A percentile compares a stretch with the other conserved stretches of the same genome.
Conservation (phyloP, 2,329 filamentous ascomycete genomes). For the Colletotrichum higginsianum region DNA sequence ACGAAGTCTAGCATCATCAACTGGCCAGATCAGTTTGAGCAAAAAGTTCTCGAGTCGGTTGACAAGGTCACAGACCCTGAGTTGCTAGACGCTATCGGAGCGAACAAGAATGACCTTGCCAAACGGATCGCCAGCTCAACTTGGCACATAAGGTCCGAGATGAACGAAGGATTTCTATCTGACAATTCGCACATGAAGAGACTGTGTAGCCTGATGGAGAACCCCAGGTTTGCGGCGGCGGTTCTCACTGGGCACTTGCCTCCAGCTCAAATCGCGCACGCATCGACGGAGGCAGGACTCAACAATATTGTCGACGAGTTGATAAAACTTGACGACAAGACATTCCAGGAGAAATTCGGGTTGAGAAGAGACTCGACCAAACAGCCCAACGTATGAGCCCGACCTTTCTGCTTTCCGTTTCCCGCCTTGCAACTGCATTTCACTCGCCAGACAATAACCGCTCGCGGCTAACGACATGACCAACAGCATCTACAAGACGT, state of each 20-base stretch:
- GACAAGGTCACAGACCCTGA: constrained; percentile 22
- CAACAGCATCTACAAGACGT: constrained; percentile 52
- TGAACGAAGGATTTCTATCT: constrained; percentile 48
- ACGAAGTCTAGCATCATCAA: constrained; percentile 4
- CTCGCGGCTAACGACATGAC: constrained; percentile 25
- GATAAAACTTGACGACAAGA: constrained; percentile 45
- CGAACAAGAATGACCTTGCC: constrained; percentile 15
- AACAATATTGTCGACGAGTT: constrained; percentile 47
- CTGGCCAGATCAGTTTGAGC: constrained; percentile 46
- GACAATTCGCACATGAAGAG: constrained; percentile 55
- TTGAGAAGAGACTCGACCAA: constrained; percentile 41
- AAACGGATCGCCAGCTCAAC: constrained; percentile 47
- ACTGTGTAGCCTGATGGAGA: constrained; percentile 47
- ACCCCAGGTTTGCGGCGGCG: constrained; percentile 51
- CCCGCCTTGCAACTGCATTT: not conserved
- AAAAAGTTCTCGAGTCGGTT: constrained; percentile 35
- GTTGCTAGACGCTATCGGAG: constrained; percentile 15
- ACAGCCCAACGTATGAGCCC: constrained; percentile 53
- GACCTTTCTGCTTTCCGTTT: not conserved
- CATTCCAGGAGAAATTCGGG: constrained; percentile 47
- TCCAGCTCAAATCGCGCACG: constrained; percentile 49
- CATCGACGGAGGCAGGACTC: constrained; percentile 46
- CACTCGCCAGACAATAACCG: not conserved
- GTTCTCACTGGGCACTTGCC: constrained; percentile 48
- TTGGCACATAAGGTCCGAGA: constrained; percentile 46